Evolutionary conservation across 306 rosid species (phyloP), one percentile per base, ranked within the genome.

Genomic region (Alnus rubra): DNA sequence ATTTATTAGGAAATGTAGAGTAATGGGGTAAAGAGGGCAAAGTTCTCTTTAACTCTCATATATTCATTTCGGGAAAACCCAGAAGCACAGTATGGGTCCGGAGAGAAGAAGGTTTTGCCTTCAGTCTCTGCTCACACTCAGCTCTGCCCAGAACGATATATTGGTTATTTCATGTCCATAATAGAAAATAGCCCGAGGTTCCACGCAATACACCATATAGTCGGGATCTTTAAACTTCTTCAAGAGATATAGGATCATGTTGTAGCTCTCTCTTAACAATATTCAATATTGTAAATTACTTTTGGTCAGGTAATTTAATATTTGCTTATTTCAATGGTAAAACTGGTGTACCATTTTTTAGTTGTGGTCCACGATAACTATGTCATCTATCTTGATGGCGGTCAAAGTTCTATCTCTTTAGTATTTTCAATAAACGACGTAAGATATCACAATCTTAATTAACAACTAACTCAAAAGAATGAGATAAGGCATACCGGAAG

Each of bases 81-180:
- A 76, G 63, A 71, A 81, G 81, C 71, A 39, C 59, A 30, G 86
- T 79, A 63, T 82, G 86, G 86, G 84, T 83, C 75, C 83, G 75
- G 96, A 90, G 98, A 92, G 97, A 94, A 94, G 98, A 92, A 92
- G 98, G 93, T 89, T 80, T 86, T 83, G 86, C 87, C 93, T 94
- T 92, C 98, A 94, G 98, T 81, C 94, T 94, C 94, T 89, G 81
- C 84, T 83, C 90, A 67, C 80, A 50, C 83, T 52, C 69, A 77
- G 69, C 84, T 82, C 84, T 70, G 70, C 83, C 79, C 51, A 73
- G 76, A 72, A 74, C 75, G 39, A 67, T 71, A 78, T 76, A 78
- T 76, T 81, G 42, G 79, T 78, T 65, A 69, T 50, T 49, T 77
- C 71, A 58, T 84, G 93, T 92, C 85, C 79, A 88, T 85, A 88